Base-by-base conservation (phyloP, 164 flowering plant genomes). In the Echeveria elegans region DNA sequence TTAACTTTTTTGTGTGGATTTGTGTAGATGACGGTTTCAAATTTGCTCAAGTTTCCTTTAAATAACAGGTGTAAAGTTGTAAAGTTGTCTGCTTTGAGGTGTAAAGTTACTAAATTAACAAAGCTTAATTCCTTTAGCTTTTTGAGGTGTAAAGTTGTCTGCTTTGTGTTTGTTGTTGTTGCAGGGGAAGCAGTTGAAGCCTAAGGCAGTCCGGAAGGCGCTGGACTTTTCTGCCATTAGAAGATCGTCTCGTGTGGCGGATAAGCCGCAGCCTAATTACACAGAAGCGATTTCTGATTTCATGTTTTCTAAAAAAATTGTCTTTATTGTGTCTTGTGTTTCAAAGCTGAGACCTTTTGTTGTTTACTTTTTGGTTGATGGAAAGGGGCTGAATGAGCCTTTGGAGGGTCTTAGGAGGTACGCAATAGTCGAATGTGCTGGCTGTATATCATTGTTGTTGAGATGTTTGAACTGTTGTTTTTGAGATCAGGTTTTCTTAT, bases 231-330 rank as follows among this genome's bases (percentile, higher is more conserved):
- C 76, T 16, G 43, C 70, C 0, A 72, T 77, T n/a, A 71, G 85
- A 41, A 75, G 81, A 53, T 82, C 85, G 0, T 67, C 52, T 34
- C 82, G 85, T 11, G 69, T 76, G 19, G 79, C 78, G 0, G 74
- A 72, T 29, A 64, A 60, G 50, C 77, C 77, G 28, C 64, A 74
- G 21, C 72, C 69, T 19, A 71, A 36, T 41, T 82, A 82, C 70
- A 82, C 63, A 41, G 85, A 82, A 48, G 85, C 79, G 12, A 48
- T 12, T 26, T 31, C 14, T 48, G 15, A 10, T 26, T 68, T 23
- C 15, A 36, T 31, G 0, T 52, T 6, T 29, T 23, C 28, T 21
- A 10, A 7, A 52, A 52, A 52, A 29, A 21, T 23, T 23, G 2
- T 10, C 58, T 52, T 48, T 47, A 7, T 1, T 21, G 24, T 48